A percentile compares a stretch with the other conserved stretches of the same genome.
Conservation (phyloP, 768 basidiomycete species). For the Crepidotus variabilis region DNA sequence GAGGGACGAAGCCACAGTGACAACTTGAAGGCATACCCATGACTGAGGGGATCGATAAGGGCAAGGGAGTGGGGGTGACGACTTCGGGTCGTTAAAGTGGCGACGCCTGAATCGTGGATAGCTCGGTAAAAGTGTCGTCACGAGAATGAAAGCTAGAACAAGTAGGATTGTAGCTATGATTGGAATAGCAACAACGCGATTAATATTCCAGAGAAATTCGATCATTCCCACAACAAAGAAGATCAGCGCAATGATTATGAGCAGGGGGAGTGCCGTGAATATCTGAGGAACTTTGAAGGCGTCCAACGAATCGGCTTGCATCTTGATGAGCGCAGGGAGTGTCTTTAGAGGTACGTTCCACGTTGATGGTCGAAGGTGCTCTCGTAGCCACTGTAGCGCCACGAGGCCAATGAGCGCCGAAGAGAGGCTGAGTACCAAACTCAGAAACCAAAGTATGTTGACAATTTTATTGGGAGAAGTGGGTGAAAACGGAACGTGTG, state of each 20-base stretch:
- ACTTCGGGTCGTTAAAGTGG: neutral
- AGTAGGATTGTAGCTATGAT: slow-evolving; percentile 10
- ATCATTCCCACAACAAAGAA: no score
- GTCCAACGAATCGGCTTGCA: slow-evolving; percentile 19
- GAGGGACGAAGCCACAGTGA: neutral
- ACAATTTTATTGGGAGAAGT: no score
- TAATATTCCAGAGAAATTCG: no score
- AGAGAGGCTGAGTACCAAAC: no score
- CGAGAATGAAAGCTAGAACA: slow-evolving; percentile 11
- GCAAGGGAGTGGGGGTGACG: slow-evolving; percentile 4
- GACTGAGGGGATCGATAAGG: no score
- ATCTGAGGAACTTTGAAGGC: slow-evolving; percentile 19
- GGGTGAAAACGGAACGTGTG: no score
- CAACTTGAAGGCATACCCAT: no score
- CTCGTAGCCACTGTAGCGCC: slow-evolving; percentile 20
- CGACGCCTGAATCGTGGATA: slow-evolving; percentile 2
- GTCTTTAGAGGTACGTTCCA: slow-evolving; percentile 3
- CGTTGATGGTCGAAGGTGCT: slow-evolving; percentile 11
- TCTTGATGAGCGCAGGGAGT: slow-evolving; percentile 15
- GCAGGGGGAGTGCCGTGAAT: slow-evolving; percentile 18
- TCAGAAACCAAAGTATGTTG: no score
- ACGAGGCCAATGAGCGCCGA: slow-evolving; percentile 22
- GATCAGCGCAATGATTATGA: slow-evolving; percentile 19
- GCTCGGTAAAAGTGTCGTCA: slow-evolving; percentile 12
- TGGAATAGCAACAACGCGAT: slow-evolving; percentile 11